Evolutionary conservation across 306 rosid species (phyloP).

Genomic region (Inga laurina): DNA sequence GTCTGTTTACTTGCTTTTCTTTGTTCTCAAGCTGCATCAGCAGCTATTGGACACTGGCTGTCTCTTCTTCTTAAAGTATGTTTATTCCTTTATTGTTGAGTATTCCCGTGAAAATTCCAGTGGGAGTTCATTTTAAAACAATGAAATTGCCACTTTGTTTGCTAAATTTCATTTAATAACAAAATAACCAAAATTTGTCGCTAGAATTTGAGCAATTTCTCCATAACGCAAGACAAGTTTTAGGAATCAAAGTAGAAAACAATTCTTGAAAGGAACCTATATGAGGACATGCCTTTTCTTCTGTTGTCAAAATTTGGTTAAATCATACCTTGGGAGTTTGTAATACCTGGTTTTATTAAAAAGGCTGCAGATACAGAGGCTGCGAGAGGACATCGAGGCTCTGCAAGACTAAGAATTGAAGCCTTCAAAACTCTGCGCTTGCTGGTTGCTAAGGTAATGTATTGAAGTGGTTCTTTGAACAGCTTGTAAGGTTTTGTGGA

Average conservation of each 20-base stretch:
- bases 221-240: conserved; percentile 7
- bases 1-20: conserved; percentile 84
- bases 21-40: conserved; percentile 70
- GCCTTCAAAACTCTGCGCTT: conserved; percentile 74
- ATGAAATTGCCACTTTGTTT: neutral
- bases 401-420: conserved; percentile 74
- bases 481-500: neutral
- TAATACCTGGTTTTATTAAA: conserved; percentile 38
- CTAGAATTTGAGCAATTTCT: conserved; percentile 18
- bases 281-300: conserved; percentile 12
- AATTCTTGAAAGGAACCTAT: conserved; percentile 14
- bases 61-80: conserved; percentile 91
- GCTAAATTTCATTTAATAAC: neutral
- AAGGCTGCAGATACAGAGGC: conserved; percentile 95
- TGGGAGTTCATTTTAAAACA: neutral
- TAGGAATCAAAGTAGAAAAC: conserved; percentile 20
- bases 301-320: conserved; percentile 25
- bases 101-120: conserved; percentile 26
- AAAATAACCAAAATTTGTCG: conserved; percentile 20
- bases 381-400: conserved; percentile 82
- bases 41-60: conserved; percentile 95
- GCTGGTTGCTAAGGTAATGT: conserved; percentile 83
- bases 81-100: conserved; percentile 6
- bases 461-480: conserved; percentile 21
- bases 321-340: conserved; percentile 1